Base-by-base conservation (phyloP, 257 asterid species). In the Penstemon barbatus region DNA sequence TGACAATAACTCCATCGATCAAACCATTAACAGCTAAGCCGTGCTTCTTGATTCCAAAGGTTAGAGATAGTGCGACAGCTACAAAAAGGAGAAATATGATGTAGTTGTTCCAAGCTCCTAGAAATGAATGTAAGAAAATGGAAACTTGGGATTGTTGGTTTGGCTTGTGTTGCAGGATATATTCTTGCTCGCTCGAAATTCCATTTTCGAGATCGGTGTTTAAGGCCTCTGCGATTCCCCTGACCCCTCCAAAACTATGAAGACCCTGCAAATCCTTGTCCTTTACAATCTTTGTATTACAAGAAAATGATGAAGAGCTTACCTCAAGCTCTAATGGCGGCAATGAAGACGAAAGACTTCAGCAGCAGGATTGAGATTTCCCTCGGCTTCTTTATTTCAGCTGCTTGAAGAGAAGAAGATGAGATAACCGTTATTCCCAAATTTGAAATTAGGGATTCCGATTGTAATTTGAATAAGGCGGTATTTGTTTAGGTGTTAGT, bases 11-110 rank as follows among this genome's bases (percentile, higher is more conserved):
- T 8, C 83, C 83, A 41, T 81, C 65, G 6, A 69, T 38, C 75
- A 80, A 75, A 49, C 78, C 69, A 25, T n/a, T 43, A 54, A 40
- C 5, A 0, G 33, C 33, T 25, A 5, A 4, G 19, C 79, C 81
- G 18, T 72, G 66, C 79, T 81, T 75, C 25, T 40, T 62, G 69
- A 78, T 75, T 13, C 81, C 83, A 53, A 81, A 78, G 12, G 19
- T 48, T 3, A 81, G 57, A 5, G 79, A 78, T 46, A 81, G 10
- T 2, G 11, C 44, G 2, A 79, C 81, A 18, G 83, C 75, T 39
- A 52, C 4, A 15, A 44, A 15, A 43, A 78, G 83, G 40, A 78
- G 71, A 38, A 70, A 12, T 42, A 78, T 15, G 15, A 74, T 78
- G 69, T 18, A n/a, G n/a, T n/a, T n/a, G n/a, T n/a, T n/a, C n/a